Evolutionary conservation across 495 filamentous ascomycete species (phyloP).

Genomic region (Daldinia caldariorum): DNA sequence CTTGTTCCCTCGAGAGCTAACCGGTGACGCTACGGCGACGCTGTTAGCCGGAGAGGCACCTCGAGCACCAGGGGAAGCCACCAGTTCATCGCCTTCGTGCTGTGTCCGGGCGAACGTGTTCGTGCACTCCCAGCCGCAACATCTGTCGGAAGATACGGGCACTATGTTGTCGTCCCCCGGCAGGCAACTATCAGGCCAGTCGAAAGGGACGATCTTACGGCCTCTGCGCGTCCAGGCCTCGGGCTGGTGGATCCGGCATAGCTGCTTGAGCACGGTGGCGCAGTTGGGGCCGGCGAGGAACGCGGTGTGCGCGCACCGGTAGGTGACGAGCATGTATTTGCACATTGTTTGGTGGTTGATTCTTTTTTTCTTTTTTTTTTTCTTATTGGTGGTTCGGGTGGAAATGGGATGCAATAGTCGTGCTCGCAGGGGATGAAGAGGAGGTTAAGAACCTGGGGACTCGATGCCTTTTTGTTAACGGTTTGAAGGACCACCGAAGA

Average conservation of each 20-base stretch:
- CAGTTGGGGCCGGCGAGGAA: slow-evolving; percentile 43
- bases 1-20: background rate
- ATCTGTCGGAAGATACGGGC: background rate
- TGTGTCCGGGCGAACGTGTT: slow-evolving; percentile 1
- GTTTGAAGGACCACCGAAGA: too few species aligned
- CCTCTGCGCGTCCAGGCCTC: slow-evolving; percentile 15
- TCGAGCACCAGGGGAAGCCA: too few species aligned
- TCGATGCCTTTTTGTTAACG: too few species aligned
- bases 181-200: slow-evolving; percentile 36
- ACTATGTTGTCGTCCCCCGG: slow-evolving; percentile 38
- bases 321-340: slow-evolving; percentile 37
- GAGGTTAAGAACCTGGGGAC: too few species aligned
- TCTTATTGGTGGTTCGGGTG: background rate
- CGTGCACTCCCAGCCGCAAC: slow-evolving; percentile 39
- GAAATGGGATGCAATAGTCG: background rate
- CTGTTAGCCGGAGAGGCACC: background rate
- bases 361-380: background rate
- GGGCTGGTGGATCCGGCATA: slow-evolving; percentile 45
- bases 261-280: slow-evolving; percentile 32
- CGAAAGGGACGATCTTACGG: slow-evolving; percentile 36
- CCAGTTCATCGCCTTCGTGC: background rate
- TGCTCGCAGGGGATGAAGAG: background rate
- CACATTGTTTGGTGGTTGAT: slow-evolving; percentile 42
- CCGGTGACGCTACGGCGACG: background rate
- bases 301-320: slow-evolving; percentile 44